Evolutionary conservation across 2,329 filamentous ascomycete genomes (phyloP).

Genomic region (Colletotrichum tropicicola): DNA sequence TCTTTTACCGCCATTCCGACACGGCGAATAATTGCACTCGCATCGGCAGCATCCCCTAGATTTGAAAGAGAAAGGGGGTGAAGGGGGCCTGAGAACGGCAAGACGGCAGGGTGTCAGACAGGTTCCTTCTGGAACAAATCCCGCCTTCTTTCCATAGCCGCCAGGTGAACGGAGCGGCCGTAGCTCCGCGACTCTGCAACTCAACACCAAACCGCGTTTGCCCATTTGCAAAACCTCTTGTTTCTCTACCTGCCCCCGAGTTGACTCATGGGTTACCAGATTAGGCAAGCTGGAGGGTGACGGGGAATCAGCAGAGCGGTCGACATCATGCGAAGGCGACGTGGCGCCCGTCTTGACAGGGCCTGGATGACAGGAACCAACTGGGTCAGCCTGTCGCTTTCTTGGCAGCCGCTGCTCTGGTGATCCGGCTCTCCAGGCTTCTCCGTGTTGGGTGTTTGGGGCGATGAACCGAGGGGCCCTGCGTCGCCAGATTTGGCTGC

Average conservation of each 20-base stretch:
- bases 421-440: neutral
- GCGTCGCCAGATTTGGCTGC: neutral
- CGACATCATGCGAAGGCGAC: neutral
- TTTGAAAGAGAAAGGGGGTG: neutral
- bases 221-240: constrained; percentile 2
- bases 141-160: neutral
- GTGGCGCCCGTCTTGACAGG: neutral
- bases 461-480: constrained; percentile 10
- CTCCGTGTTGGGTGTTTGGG: constrained; percentile 1
- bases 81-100: neutral
- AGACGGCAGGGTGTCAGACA: neutral
- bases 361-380: neutral
- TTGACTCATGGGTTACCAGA: constrained; percentile 4
- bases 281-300: neutral
- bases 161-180: neutral
- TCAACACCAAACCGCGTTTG: constrained; percentile 11
- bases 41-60: neutral
- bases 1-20: neutral
- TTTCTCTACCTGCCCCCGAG: neutral
- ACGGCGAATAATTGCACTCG: constrained; percentile 7
- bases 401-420: constrained; percentile 2
- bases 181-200: constrained; percentile 5
- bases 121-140: constrained; percentile 16
- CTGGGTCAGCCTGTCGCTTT: neutral
- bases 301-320: neutral